Conservation (phyloP, 1,139 yeast genomes). For the Sugiyamaella japonica region DNA sequence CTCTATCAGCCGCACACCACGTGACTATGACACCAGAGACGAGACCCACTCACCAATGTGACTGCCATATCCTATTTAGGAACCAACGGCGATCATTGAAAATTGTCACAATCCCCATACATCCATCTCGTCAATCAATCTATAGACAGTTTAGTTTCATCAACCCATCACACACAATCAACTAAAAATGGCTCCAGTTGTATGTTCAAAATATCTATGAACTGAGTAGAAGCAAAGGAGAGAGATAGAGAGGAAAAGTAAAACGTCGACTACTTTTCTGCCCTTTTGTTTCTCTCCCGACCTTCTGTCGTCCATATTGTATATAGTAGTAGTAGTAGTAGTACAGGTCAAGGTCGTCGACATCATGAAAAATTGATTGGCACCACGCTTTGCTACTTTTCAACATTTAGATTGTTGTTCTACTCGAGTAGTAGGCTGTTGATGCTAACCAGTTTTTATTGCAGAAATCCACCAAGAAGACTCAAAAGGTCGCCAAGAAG, state of each 20-base stretch:
- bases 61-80: conserved; percentile 13
- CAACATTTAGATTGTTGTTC: conserved; percentile 27
- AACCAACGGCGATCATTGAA: too few relatives aligned
- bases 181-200: conserved; percentile 79
- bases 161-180: conserved; percentile 1
- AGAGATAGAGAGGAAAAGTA: conserved; percentile 25
- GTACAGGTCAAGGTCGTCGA: conserved; percentile 7
- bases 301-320: conserved; percentile 15
- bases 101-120: not conserved
- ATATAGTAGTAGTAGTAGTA: conserved; percentile 6
- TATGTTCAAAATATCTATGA: conserved; percentile 48
- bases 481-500: conserved; percentile 59
- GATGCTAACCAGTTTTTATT: conserved; percentile 43
- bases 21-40: not conserved
- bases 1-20: not conserved
- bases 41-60: not conserved
- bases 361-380: conserved; percentile 19
- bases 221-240: conserved; percentile 25
- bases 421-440: conserved; percentile 45
- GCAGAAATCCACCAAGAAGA: conserved; percentile 58
- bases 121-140: not conserved
- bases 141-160: not conserved
- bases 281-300: conserved; percentile 33
- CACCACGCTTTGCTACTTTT: conserved; percentile 30
- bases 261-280: conserved; percentile 22